Percentiles rank a stretch among this genome's conserved stretches.
Evolutionary conservation across 495 filamentous ascomycete species (phyloP).

Genomic region (Aspergillus nidulans): DNA sequence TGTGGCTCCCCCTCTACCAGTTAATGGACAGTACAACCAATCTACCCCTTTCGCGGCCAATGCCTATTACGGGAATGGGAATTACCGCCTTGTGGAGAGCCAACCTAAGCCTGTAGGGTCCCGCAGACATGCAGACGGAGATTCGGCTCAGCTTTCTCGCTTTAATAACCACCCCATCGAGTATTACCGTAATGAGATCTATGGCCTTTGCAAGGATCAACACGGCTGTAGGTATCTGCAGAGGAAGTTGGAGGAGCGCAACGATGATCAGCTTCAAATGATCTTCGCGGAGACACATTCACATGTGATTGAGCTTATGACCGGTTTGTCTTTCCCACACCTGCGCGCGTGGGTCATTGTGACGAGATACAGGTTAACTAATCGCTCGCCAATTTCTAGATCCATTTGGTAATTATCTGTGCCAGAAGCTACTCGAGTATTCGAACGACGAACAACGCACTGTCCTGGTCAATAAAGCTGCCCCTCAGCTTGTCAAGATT

Average conservation of each 20-base stretch:
- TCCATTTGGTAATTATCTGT: constrained; percentile 97
- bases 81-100: constrained; percentile 32
- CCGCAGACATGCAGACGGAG: constrained; percentile 32
- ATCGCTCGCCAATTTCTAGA: constrained; percentile 40
- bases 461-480: constrained; percentile 81
- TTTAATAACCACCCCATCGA: constrained; percentile 78
- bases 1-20: constrained; percentile 23
- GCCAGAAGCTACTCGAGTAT: constrained; percentile 93
- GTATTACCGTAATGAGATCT: constrained; percentile 72
- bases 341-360: neutral
- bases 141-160: constrained; percentile 47
- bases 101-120: constrained; percentile 22
- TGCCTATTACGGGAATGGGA: constrained; percentile 21
- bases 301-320: constrained; percentile 96
- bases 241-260: constrained; percentile 91
- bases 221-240: constrained; percentile 94
- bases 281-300: constrained; percentile 90
- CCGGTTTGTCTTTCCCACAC: constrained; percentile 44
- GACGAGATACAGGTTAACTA: neutral
- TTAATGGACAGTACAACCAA: constrained; percentile 28
- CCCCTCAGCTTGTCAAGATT: constrained; percentile 79
- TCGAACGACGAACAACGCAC: constrained; percentile 93
- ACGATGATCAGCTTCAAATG: constrained; percentile 75
- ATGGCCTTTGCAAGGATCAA: constrained; percentile 90
- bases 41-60: constrained; percentile 25